These are phyloP conservation scores for Erigeron philadelphicus DNA, from an alignment of 140 eudicot species.

Conservation along the genomic window DNA sequence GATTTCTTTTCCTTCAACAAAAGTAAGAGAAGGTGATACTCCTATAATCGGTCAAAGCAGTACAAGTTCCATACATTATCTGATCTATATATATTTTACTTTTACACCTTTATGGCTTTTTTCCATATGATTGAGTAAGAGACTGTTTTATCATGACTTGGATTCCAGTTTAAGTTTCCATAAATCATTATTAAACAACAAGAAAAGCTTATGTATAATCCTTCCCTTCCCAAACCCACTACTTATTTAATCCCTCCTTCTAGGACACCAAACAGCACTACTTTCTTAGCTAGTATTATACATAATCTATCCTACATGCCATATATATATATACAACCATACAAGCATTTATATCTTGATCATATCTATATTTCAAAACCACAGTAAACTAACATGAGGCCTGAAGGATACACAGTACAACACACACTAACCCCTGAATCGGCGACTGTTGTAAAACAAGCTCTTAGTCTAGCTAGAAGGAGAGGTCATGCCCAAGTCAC, in stretches of 20 bases:
- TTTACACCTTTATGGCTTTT: too few species aligned
- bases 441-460: conserved; percentile 58
- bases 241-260: conserved; percentile 12
- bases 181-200: neutral
- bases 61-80: too few species aligned
- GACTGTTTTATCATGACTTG: neutral
- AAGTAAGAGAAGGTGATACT: too few species aligned
- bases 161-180: neutral
- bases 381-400: neutral
- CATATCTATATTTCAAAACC: neutral
- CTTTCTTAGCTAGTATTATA: neutral
- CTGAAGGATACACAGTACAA: conserved; percentile 26
- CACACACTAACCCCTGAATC: conserved; percentile 72
- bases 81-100: too few species aligned
- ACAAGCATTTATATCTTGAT: conserved; percentile 11
- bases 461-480: conserved; percentile 52
- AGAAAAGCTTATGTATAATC: neutral
- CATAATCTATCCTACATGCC: conserved; percentile 1
- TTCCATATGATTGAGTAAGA: neutral
- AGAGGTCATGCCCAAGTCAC: conserved; percentile 86
- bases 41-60: too few species aligned
- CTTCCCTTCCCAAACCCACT: neutral
- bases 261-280: conserved; percentile 7
- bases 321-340: neutral
- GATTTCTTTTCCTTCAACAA: too few species aligned